These are phyloP conservation scores for Tolypocladium inflatum DNA, from an alignment of 2,329 filamentous ascomycete species.

Conservation along the genomic window DNA sequence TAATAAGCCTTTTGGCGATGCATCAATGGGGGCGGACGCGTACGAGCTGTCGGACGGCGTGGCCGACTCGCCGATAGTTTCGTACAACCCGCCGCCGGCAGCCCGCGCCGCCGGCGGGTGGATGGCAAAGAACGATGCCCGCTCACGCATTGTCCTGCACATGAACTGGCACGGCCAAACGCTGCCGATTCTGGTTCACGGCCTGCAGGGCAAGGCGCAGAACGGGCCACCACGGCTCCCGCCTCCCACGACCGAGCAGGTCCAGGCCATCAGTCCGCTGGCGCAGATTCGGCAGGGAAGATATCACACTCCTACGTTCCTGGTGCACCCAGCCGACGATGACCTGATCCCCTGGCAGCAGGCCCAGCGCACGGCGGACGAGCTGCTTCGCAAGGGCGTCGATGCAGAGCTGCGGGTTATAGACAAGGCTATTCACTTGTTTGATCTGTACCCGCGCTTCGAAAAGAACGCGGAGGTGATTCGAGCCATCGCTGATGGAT, in stretches of 20 bases:
- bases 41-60: constrained; percentile 19
- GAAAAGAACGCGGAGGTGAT: too few species aligned
- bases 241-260: constrained; percentile 1
- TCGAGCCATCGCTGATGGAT: too few species aligned
- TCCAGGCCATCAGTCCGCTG: constrained; percentile 16
- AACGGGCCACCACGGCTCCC: background rate
- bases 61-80: constrained; percentile 12
- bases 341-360: constrained; percentile 23
- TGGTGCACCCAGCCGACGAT: constrained; percentile 19
- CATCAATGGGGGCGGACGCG: background rate
- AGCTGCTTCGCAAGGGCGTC: constrained; percentile 1
- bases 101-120: constrained; percentile 8
- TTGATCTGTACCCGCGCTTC: background rate
- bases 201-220: constrained; percentile 9
- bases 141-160: constrained; percentile 26
- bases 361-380: constrained; percentile 11
- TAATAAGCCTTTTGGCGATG: constrained; percentile 7
- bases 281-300: constrained; percentile 18
- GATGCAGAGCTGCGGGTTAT: background rate
- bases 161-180: constrained; percentile 31
- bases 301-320: constrained; percentile 22
- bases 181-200: constrained; percentile 24
- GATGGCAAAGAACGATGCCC: constrained; percentile 18
- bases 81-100: background rate
- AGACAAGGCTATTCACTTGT: background rate